These are phyloP conservation scores for Dysphania ambrosioides DNA, from an alignment of 148 eudicot genomes.

Conservation along the genomic window DNA sequence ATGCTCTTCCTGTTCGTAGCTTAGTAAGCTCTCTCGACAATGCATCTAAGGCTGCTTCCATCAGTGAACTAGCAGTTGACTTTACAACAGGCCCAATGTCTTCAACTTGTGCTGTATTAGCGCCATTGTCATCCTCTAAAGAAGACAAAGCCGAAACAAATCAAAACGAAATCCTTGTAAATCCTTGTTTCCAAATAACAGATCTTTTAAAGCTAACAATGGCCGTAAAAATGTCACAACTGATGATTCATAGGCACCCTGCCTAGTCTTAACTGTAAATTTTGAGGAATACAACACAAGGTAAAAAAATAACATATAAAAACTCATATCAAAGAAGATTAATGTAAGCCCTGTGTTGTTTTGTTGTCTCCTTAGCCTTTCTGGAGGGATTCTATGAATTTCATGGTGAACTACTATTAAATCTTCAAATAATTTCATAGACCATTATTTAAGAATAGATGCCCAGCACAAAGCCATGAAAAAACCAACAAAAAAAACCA, in stretches of 20 bases:
- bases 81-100: slow-evolving; percentile 59
- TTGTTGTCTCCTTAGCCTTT: background rate
- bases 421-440: background rate
- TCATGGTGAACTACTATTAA: background rate
- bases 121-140: slow-evolving; percentile 47
- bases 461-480: background rate
- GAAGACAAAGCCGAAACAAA: background rate
- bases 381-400: background rate
- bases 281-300: no score
- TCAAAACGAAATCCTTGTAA: background rate
- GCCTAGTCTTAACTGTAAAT: background rate
- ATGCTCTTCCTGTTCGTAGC: slow-evolving; percentile 89
- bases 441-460: background rate
- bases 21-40: slow-evolving; percentile 76
- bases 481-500: background rate
- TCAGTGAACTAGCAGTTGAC: slow-evolving; percentile 58
- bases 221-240: background rate
- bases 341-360: background rate
- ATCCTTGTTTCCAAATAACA: background rate
- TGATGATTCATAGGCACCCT: background rate
- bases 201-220: background rate
- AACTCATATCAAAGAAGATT: background rate
- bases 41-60: slow-evolving; percentile 91
- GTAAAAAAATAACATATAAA: no score
- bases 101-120: slow-evolving; percentile 39